phyloP scores from a whole-genome alignment of 31 red algal species.

The Bonnemaisonia californica region DNA sequence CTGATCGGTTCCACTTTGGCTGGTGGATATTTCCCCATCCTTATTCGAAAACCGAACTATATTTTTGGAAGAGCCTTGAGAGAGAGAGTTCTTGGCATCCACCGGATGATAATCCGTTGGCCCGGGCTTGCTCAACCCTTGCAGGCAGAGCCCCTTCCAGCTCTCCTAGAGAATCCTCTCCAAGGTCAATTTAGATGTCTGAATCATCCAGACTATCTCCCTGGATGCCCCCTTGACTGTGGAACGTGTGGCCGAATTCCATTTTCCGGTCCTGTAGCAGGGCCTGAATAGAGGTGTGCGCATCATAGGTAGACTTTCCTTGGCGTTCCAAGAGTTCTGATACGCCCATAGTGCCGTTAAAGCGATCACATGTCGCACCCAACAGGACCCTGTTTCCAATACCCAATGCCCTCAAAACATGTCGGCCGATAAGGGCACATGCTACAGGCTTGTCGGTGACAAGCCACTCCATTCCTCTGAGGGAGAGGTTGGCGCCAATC shows the following conservation, averaged over 20 bases:
- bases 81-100: background rate
- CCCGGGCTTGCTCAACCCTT: background rate
- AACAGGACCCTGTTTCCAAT: background rate
- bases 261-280: background rate
- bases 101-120: background rate
- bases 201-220: background rate
- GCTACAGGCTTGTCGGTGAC: background rate
- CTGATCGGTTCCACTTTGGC: conserved; percentile 45
- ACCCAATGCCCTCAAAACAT: background rate
- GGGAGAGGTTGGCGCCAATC: background rate
- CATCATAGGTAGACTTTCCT: background rate
- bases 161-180: background rate
- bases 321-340: background rate
- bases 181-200: conserved; percentile 9
- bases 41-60: conserved; percentile 15
- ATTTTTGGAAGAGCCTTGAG: conserved; percentile 8
- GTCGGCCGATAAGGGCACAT: background rate
- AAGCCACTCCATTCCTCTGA: background rate
- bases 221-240: background rate
- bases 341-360: background rate
- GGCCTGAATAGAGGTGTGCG: background rate
- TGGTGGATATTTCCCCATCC: conserved; percentile 21
- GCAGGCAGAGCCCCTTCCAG: background rate
- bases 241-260: background rate
- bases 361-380: background rate